Percentiles rank a stretch among this genome's conserved stretches.
Conservation (phyloP, 441 rosid genomes). For the Corymbia calophylla region DNA sequence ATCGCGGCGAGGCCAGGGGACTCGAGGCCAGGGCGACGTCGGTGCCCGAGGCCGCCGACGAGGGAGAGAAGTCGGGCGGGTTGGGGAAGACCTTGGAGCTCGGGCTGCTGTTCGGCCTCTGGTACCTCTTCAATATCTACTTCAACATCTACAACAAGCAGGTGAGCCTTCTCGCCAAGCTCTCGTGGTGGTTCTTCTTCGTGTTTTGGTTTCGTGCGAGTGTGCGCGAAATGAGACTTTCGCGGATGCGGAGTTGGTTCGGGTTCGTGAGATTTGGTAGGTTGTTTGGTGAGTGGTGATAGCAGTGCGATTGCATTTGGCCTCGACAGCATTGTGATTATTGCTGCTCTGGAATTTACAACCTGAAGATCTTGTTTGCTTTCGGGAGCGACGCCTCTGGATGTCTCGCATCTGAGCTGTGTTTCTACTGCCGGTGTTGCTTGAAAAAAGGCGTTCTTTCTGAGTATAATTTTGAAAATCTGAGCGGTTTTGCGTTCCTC, state of each 20-base stretch:
- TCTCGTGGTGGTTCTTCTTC: neutral
- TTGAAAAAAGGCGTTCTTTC: neutral
- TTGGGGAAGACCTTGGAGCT: slow-evolving; percentile 47
- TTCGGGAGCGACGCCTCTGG: neutral
- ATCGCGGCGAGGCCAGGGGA: slow-evolving; percentile 16
- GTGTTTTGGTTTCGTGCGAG: neutral
- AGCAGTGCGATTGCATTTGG: neutral
- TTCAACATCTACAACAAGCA: slow-evolving; percentile 99
- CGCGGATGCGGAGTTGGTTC: neutral
- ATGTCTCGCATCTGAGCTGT: neutral
- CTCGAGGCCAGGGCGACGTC: slow-evolving; percentile 53
- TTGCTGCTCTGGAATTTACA: neutral
- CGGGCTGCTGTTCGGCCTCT: slow-evolving; percentile 71
- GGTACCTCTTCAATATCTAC: slow-evolving; percentile 94
- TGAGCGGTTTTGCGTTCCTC: neutral
- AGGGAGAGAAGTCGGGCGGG: slow-evolving; percentile 29
- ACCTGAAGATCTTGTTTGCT: neutral
- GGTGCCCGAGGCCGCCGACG: slow-evolving; percentile 55
- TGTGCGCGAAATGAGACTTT: neutral
- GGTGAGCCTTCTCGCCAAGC: slow-evolving; percentile 25
- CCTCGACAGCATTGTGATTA: neutral
- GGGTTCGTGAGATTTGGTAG: neutral
- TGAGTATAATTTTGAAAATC: neutral
- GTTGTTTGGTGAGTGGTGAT: neutral
- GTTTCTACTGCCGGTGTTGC: neutral